Conservation (phyloP, 805 yeast species). For the Candida multigemmis region DNA sequence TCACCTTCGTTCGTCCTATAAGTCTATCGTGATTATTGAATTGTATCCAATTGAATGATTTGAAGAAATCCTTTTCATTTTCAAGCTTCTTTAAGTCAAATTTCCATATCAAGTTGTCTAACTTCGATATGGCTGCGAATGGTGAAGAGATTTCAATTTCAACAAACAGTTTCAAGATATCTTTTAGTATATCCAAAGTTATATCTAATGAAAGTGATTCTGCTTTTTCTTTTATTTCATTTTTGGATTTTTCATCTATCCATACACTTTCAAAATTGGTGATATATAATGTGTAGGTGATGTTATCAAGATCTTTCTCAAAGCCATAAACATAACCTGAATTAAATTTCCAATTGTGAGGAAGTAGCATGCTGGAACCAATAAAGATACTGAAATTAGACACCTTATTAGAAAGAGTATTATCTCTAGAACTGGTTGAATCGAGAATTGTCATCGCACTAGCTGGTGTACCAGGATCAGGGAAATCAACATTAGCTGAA, state of each 20-base stretch:
- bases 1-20: constrained; percentile 8
- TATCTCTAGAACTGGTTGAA: constrained; percentile 6
- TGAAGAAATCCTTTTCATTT: constrained; percentile 8
- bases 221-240: constrained; percentile 10
- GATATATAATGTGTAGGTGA: constrained; percentile 12
- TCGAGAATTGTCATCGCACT: constrained; percentile 51
- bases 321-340: constrained; percentile 8
- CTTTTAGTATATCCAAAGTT: constrained; percentile 5
- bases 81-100: constrained; percentile 5
- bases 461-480: constrained; percentile 81
- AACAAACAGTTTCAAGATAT: constrained; percentile 7
- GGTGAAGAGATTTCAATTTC: constrained; percentile 1
- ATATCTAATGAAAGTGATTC: constrained; percentile 10
- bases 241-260: constrained; percentile 10
- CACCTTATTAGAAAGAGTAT: too few species aligned
- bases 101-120: constrained; percentile 13
- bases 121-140: constrained; percentile 3
- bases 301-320: constrained; percentile 1
- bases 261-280: constrained; percentile 19
- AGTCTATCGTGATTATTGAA: constrained; percentile 12
- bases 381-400: too few species aligned
- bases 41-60: constrained; percentile 12
- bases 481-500: constrained; percentile 63
- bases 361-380: too few species aligned
- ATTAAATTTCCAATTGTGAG: background rate